Evolutionary conservation across 352 stramenopile genomes (phyloP), one percentile per base, ranked within the genome.

Genomic region (Phytopythium boreale): DNA sequence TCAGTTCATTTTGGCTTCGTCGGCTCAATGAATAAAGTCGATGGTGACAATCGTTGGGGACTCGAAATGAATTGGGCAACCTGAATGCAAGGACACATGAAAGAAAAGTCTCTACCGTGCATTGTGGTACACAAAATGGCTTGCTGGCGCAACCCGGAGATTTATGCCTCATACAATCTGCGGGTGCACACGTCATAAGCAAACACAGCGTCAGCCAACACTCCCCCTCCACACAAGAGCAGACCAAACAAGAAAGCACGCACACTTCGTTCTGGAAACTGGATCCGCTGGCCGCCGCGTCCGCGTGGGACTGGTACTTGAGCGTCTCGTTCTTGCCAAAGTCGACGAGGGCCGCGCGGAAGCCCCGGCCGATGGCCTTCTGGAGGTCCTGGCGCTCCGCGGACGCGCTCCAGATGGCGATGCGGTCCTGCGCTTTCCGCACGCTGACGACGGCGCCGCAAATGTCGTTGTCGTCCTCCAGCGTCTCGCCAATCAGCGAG

Each of bases 361-460:
- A 96, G 60, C 84, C 78, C 46, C 84, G 80, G 59, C 88, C 88
- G 59, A 96, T 91, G 37, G 79, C 80, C 63, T 87, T 88, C 66
- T 95, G 86, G 37, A 87, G 77, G 52, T 92, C 77, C 63, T 91
- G 74, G 59, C 80, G 77, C 44, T 82, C 74, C 29, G 88, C 87
- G 67, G 84, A 94, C 74, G 80, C 83, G 47, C 81, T 97, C 97
- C 97, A 99, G 55, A 99, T 89, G 50, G 96, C 90, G 72, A 99
- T 97, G 56, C 95, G 88, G 82, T 98, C 94, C 77, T 99, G 92
- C 34, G 85, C 71, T 74, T 98, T 98, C 51, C 97, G 92, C 59
- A 98, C 92, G 71, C 84, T 97, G 46, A 99, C 95, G 57, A 99
- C 97, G 66, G 91, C 92, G 36, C 97, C 96, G 72, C 94, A 98